These are phyloP conservation scores for Piromyces finnis DNA, from an alignment of 192 early-diverging fungal genomes.

Conservation along the genomic window DNA sequence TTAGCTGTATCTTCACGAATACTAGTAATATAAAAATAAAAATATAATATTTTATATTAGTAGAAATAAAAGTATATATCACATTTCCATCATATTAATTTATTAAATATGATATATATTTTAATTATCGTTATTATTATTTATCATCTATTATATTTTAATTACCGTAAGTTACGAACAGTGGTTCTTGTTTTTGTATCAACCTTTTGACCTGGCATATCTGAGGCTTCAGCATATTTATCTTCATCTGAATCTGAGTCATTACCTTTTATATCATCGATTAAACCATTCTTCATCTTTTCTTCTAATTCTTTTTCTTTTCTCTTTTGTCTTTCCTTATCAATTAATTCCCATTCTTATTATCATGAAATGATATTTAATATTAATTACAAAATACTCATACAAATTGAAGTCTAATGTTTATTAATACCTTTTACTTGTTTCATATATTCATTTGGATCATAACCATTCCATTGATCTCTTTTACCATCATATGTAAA, in stretches of 20 bases:
- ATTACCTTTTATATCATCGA: conserved; percentile 36
- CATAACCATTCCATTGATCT: conserved; percentile 97
- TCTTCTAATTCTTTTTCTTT: conserved; percentile 60
- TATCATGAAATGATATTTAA: neutral
- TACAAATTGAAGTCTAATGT: too few species aligned
- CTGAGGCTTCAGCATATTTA: conserved; percentile 69
- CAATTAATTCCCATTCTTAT: conserved; percentile 74
- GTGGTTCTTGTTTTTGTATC: conserved; percentile 84
- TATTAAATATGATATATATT: too few species aligned
- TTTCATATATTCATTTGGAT: conserved; percentile 64
- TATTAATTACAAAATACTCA: too few species aligned
- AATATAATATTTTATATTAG: too few species aligned
- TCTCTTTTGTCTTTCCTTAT: conserved; percentile 65
- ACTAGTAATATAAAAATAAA: conserved; percentile 9
- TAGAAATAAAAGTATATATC: too few species aligned
- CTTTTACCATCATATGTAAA: conserved; percentile 88
- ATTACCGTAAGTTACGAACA: conserved; percentile 70
- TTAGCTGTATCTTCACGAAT: conserved; percentile 99
- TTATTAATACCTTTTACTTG: conserved; percentile 38
- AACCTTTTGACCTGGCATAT: conserved; percentile 67
- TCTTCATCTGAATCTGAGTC: conserved; percentile 77
- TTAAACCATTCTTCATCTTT: conserved; percentile 5
- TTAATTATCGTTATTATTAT: too few species aligned
- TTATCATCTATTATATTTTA: neutral
- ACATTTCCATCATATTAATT: too few species aligned